Evolutionary conservation across 345 rosid species (phyloP), one percentile per base, ranked within the genome.

Genomic region (Acer yangbiense): DNA sequence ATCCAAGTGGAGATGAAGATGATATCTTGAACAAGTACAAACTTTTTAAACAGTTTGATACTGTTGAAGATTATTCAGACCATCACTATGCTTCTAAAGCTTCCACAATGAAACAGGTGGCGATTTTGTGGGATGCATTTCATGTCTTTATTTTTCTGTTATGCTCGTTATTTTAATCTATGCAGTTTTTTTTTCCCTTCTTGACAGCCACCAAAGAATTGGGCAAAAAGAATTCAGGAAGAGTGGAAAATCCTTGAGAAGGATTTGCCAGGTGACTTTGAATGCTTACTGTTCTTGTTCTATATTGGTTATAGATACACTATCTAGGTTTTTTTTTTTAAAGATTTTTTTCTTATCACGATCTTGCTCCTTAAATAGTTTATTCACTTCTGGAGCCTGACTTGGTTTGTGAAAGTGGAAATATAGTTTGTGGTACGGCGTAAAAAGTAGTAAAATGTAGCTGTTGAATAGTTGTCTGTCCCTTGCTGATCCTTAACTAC

Each of bases 161-260:
- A 11, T 27, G 6, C 12, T 29, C 58, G 17, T 69, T 72, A 23
- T 57, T 61, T 18, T 73, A 69, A 35, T 41, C 39, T 54, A 41
- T 52, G 66, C 48, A 32, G 35, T 12, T 48, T 48, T 43, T n/a
- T 52, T 18, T 68, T 68, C 43, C 85, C 60, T 69, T 79, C 52
- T 20, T 73, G 35, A 32, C 83, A 92, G 99, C 89, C 89, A 43
- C 60, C 90, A 2, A 91, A 89, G 75, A 85, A 70, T 3, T 95
- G 96, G 98, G 86, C 83, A 11, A 92, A 86, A 83, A 92, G 83
- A 83, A 91, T 93, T 78, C 94, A 88, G 83, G 96, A 92, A 7
- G 99, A 95, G 82, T 95, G 99, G 99, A 89, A 48, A 84, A 91
- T 87, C 68, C 88, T 93, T 71, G 93, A 90, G 85, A 88, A 92